Conservation (phyloP, 1,284 basidiomycete genomes). For the Moesziomyces parantarcticus region DNA sequence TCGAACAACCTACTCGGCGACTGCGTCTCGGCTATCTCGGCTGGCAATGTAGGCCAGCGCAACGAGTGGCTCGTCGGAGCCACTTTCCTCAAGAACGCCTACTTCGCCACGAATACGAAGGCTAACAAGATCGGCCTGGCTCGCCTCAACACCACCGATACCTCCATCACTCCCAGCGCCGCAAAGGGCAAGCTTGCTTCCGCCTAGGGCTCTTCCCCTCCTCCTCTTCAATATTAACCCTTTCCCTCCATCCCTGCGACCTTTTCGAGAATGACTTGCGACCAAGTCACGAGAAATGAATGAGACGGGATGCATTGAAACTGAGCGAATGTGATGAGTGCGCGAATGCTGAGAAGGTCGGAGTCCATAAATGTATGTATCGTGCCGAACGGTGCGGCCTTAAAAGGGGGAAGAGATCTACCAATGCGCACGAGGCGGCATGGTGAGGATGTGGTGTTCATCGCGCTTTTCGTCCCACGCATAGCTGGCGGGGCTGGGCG, state of each 20-base stretch:
- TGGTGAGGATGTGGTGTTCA: not conserved
- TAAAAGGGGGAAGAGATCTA: not conserved
- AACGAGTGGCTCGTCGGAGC: slow-evolving; percentile 77
- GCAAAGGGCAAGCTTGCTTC: not conserved
- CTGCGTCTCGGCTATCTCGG: slow-evolving; percentile 80
- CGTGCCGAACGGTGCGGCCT: too few relatives aligned
- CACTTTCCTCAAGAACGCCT: slow-evolving; percentile 67
- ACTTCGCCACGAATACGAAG: slow-evolving; percentile 77
- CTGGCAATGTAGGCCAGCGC: slow-evolving; percentile 71
- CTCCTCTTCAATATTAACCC: not conserved
- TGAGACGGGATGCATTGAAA: not conserved
- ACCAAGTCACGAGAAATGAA: too few relatives aligned
- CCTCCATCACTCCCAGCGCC: slow-evolving; percentile 4
- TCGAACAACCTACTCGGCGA: slow-evolving; percentile 75
- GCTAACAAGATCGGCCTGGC: slow-evolving; percentile 80
- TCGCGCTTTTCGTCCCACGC: slow-evolving; percentile 12
- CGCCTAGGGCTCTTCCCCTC: not conserved
- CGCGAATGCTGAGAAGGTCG: not conserved
- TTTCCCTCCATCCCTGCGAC: not conserved
- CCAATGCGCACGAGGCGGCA: slow-evolving; percentile 16
- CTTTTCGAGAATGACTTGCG: not conserved
- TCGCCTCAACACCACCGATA: slow-evolving; percentile 35
- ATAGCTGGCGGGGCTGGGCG: not conserved
- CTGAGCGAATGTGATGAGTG: not conserved
- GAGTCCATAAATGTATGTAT: not conserved